phyloP scores from a whole-genome alignment of 2,329 filamentous ascomycete species.

The Sphaerulina populicola region DNA sequence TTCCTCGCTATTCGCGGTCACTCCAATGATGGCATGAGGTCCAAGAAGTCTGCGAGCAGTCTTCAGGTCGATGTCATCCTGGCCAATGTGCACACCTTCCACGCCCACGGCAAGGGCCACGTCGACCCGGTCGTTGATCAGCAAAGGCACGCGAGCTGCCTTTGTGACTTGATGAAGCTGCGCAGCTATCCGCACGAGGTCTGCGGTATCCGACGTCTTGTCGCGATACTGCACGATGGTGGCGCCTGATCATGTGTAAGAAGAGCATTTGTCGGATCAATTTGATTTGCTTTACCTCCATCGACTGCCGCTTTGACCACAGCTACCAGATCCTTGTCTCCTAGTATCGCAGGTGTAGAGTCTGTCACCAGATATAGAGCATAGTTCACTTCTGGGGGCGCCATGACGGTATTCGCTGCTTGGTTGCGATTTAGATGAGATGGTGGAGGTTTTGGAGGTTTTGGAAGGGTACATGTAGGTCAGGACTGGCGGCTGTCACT shows the following conservation, averaged over 20 bases:
- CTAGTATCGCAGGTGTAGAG: constrained; percentile 77
- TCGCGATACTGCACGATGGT: constrained; percentile 86
- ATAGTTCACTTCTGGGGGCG: constrained; percentile 52
- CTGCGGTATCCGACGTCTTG: constrained; percentile 68
- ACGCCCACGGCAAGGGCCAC: constrained; percentile 77
- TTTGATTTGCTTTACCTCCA: constrained; percentile 49
- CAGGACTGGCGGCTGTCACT: no score
- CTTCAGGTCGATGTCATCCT: constrained; percentile 73
- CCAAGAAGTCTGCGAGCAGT: constrained; percentile 67
- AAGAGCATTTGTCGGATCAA: neutral
- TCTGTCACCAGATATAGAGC: constrained; percentile 87
- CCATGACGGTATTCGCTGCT: constrained; percentile 9
- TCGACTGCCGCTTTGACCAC: constrained; percentile 68
- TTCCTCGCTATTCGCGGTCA: constrained; percentile 66
- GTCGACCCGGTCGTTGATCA: constrained; percentile 90
- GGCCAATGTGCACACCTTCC: constrained; percentile 88
- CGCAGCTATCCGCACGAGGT: constrained; percentile 61
- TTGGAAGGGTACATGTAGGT: neutral
- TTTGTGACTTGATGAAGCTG: constrained; percentile 63
- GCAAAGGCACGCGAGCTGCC: constrained; percentile 61
- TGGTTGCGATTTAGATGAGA: neutral
- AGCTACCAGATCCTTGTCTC: constrained; percentile 56
- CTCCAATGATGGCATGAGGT: constrained; percentile 71
- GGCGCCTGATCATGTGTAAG: constrained; percentile 45
- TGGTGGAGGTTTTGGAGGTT: neutral